Evolutionary conservation across 805 yeast genomes (phyloP), one percentile per base, ranked within the genome.

Genomic region (Candida cerambycidarum): DNA sequence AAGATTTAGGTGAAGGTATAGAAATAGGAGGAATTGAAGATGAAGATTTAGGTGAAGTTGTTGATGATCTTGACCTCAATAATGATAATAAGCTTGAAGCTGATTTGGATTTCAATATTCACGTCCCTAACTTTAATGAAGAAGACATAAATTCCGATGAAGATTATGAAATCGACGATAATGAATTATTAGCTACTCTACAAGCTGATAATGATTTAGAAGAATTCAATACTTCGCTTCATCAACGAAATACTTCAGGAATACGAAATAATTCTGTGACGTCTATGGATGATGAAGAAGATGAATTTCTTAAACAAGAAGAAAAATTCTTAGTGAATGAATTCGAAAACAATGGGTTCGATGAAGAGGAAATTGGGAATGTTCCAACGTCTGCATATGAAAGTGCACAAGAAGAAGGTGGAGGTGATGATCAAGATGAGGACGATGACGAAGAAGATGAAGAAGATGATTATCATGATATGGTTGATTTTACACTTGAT

Each of bases 151-250:
- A 65, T 44, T 78, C 84, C 0, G 89, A 81, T 43, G 88, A 79
- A 9, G 90, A 82, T 53, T 81, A 82, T 52, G 82, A 77, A 50
- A 71, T 77, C 45, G 82, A 71, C 51, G 76, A 71, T 48, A 69
- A 71, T 47, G 76, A 69, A 46, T 55, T 71, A 24, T 56, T 71
- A 32, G 76, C 76, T 13, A 72, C 76, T 2, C 55, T 72, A 25
- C 75, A 72, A 48, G 76, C 73, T 1, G 78, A 72, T 43, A 69
- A 69, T 38, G 76, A 71, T 45, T 43, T 63, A 13, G 75, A 68
- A 31, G 75, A 70, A 42, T 68, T 69, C 43, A 43, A 52, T 18
- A 32, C 41, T 14, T 18, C 51, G 19, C 33, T 43, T 24, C 30
- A 39, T 4, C 46, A 46, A 17, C 37, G 53, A 5, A 44, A 69